Evolutionary conservation across 331 rosid genomes (phyloP).

Genomic region (Pyracantha coccinea): DNA sequence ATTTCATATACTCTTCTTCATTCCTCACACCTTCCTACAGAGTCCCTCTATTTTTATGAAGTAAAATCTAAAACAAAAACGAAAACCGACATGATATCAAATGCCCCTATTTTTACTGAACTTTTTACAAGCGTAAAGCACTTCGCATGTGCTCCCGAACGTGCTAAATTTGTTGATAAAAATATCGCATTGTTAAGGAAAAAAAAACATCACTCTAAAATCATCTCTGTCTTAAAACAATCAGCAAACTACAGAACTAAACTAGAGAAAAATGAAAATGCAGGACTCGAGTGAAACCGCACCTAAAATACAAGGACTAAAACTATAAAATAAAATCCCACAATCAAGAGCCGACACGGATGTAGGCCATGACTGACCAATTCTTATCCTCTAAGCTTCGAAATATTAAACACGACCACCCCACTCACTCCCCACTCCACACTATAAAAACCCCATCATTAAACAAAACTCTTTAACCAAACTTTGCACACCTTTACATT

Average conservation of each 20-base stretch:
- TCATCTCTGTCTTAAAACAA: too few relatives aligned
- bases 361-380: neutral
- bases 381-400: neutral
- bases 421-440: neutral
- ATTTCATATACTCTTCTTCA: neutral
- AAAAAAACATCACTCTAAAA: neutral
- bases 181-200: neutral
- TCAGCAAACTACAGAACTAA: too few relatives aligned
- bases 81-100: too few relatives aligned
- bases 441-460: neutral
- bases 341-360: neutral
- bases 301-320: neutral
- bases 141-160: neutral
- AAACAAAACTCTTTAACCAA: neutral
- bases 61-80: too few relatives aligned
- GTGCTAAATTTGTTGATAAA: neutral
- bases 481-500: neutral
- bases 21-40: neutral
- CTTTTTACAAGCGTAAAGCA: too few relatives aligned
- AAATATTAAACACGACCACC: neutral
- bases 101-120: too few relatives aligned
- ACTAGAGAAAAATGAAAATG: neutral
- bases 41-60: neutral
- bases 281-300: neutral
- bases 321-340: neutral